Evolutionary conservation across 305 asterid species (phyloP), one percentile per base, ranked within the genome.

Genomic region (Plantago rigida): DNA sequence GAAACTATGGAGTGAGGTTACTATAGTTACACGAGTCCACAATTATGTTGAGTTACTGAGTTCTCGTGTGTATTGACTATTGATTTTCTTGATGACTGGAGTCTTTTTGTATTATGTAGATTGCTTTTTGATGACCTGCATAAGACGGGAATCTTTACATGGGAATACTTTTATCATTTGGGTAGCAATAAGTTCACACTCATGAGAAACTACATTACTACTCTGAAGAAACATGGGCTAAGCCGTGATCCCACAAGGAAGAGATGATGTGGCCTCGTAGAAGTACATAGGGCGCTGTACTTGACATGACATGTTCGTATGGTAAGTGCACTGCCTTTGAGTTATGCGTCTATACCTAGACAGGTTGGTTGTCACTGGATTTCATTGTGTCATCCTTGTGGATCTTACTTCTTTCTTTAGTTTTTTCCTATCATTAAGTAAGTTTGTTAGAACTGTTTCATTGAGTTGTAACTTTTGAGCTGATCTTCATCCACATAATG

Each of bases 1-100:
- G 96, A 51, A 89, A 87, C 80, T 91, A 86, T 51, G 95, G 96
- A 68, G 86, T 87, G 68, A 91, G 96, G 96, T 87, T 22, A 74
- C 4, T 50, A 31, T 46, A 56, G 2, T 62, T 5, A 49, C 63
- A 13, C 42, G 19, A n/a, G 52, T 47, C 28, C 26, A 22, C 26
- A 22, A 22, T 1, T 22, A 22, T 22, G 26, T 22, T 22, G 26
- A 22, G 26, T 22, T 22, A 22, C 34, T 26, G 61, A 47, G 22
- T 13, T 48, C 28, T 47, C 11, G 4, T 22, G 13, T 42, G 45
- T 13, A 22, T 1, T 42, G 67, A 15, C 51, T 56, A 22, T 1
- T 42, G 67, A 15, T 56, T 56, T 26, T 39, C 42, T 50, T 58
- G 45, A 26, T 49, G 52, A 49, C 57, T 31, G 46, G 46, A 46